Evolutionary conservation across 2,329 filamentous ascomycete genomes (phyloP).

Genomic region (Beauveria medogensis): DNA sequence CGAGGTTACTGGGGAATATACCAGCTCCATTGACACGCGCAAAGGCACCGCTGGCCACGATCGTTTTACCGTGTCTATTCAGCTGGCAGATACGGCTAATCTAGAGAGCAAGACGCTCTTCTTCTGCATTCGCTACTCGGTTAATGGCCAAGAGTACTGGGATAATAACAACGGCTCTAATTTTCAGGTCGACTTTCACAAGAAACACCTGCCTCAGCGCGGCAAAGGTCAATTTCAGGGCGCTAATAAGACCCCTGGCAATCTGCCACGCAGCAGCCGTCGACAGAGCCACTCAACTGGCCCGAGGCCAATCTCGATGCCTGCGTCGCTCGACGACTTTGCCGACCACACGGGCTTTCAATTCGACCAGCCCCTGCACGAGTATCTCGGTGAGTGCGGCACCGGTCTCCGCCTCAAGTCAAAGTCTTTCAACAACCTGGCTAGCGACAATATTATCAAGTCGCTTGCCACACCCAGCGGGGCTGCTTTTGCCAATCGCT

Average conservation of each 20-base stretch:
- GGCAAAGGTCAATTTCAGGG: constrained; percentile 47
- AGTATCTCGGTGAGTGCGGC: constrained; percentile 56
- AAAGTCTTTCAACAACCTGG: constrained; percentile 54
- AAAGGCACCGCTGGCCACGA: constrained; percentile 64
- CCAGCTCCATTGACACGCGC: constrained; percentile 64
- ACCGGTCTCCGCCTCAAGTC: constrained; percentile 62
- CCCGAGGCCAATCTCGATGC: constrained; percentile 47
- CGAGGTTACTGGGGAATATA: constrained; percentile 84
- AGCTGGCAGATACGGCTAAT: constrained; percentile 82
- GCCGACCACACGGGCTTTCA: constrained; percentile 49
- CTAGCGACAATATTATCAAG: constrained; percentile 52
- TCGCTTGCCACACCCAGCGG: constrained; percentile 48
- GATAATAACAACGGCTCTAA: constrained; percentile 85
- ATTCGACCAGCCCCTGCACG: constrained; percentile 52
- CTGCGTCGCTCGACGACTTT: constrained; percentile 63
- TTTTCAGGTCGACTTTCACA: constrained; percentile 89
- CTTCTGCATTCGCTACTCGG: constrained; percentile 82
- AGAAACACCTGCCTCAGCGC: constrained; percentile 59
- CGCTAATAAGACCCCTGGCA: constrained; percentile 41
- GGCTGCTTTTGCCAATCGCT: constrained; percentile 82
- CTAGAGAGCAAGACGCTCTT: constrained; percentile 88
- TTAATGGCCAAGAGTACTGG: constrained; percentile 83
- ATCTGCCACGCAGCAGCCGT: constrained; percentile 61
- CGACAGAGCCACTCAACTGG: constrained; percentile 32
- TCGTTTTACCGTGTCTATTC: constrained; percentile 90